Base-by-base conservation (phyloP, 2,329 filamentous ascomycete genomes). In the Alternaria brassicae region DNA sequence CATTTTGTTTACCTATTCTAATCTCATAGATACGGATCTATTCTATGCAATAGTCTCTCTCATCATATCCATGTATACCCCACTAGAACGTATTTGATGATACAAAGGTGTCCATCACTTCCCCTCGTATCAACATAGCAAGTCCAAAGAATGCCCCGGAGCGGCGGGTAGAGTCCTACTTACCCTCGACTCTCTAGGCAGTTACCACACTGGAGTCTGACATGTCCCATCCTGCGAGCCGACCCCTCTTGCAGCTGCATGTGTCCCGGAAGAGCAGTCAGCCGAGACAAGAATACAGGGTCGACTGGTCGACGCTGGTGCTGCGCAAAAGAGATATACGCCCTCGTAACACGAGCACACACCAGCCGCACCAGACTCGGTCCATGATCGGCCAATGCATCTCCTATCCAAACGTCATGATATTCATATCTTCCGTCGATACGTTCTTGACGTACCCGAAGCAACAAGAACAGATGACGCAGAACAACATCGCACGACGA, bases 401-500 rank as follows among this genome's bases (percentile, higher is more conserved):
- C 13, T 12, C 6, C 9, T 4, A 25, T 32, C 15, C 5, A 15
- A 47, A 21, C 32, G 23, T 10, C 34, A 27, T 39, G 10, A 39
- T 13, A 23, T 23, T 9, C 19, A 48, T 36, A 36, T 21, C 13
- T 12, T 8, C 44, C 44, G 3, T 23, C 13, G 19, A 48, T 25
- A 48, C 44, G 44, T 2, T 17, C 44, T 36, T 19, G 25, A 48
- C 23, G 32, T 28, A 30, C 30, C 39, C 23, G 21, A 9, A 27
- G 17, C 10, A 34, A 23, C 34, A 36, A 48, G 37, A 30, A 56
- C 56, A 30, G 36, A 61, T 58, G 30, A 56, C 36, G 61, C 51
- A 36, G 39, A 25, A 53, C 50, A 42, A 61, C 58, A 12, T 40
- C 27, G 45, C 34, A 49, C 50, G 52, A 36, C 12, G 42, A 58